These are phyloP conservation scores for Moesziomyces sp. DNA, from an alignment of 1,284 basidiomycete genomes.

Conservation along the genomic window DNA sequence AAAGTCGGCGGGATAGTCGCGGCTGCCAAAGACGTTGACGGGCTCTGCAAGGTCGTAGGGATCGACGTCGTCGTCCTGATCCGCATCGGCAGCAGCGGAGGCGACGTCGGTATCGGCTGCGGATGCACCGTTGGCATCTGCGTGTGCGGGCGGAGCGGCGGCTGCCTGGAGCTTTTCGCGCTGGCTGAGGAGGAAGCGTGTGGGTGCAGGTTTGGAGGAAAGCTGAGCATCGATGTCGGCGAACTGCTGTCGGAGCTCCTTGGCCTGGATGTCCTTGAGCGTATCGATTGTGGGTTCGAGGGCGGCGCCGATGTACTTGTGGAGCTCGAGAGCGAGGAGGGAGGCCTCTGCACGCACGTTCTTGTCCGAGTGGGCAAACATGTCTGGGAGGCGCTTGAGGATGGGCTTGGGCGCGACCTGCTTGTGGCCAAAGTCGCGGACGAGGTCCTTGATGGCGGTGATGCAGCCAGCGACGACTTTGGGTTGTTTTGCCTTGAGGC, in stretches of 20 bases:
- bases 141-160: constrained; percentile 22
- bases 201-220: constrained; percentile 82
- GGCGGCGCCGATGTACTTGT: constrained; percentile 87
- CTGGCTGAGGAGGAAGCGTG: constrained; percentile 81
- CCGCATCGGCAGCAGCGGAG: constrained; percentile 8
- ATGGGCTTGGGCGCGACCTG: constrained; percentile 79
- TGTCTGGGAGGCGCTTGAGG: constrained; percentile 87
- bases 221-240: constrained; percentile 83
- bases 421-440: constrained; percentile 83
- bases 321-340: constrained; percentile 79
- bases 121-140: constrained; percentile 13
- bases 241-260: constrained; percentile 92
- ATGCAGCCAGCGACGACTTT: constrained; percentile 89
- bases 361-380: constrained; percentile 96
- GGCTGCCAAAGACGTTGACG: constrained; percentile 79
- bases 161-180: constrained; percentile 68
- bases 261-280: constrained; percentile 97
- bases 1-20: constrained; percentile 69
- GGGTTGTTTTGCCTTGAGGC: constrained; percentile 90
- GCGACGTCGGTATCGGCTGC: constrained; percentile 18
- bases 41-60: constrained; percentile 85
- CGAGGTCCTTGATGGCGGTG: constrained; percentile 78
- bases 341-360: constrained; percentile 92
- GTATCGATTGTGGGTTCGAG: constrained; percentile 89
- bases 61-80: constrained; percentile 72